Percentiles rank a stretch among this genome's conserved stretches.
These are phyloP conservation scores for Citrus mangshanensis DNA, from an alignment of 345 rosid species.

Conservation along the genomic window DNA sequence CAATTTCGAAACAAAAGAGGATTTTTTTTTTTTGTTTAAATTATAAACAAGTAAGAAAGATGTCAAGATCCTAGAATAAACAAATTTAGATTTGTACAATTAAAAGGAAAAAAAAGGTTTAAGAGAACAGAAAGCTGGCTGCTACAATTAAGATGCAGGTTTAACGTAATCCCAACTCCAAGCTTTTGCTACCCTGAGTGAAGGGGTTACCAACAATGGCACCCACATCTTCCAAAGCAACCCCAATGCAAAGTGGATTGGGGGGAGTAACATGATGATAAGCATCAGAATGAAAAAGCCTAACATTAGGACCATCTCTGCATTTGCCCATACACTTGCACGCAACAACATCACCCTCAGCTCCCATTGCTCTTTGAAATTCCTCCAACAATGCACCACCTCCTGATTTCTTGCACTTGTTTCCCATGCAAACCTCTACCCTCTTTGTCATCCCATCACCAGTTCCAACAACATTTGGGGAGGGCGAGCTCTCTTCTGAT, in stretches of 20 bases:
- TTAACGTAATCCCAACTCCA: conserved; percentile 13
- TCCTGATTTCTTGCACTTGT: conserved; percentile 68
- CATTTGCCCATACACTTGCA: conserved; percentile 87
- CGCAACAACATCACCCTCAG: conserved; percentile 47
- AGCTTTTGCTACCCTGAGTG: conserved; percentile 18
- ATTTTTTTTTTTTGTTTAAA: too few relatives aligned
- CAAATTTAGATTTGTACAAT: neutral
- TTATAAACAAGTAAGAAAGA: neutral
- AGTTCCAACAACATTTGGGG: neutral
- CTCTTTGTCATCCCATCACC: conserved; percentile 19
- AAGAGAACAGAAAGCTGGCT: neutral
- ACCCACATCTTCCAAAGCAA: conserved; percentile 62
- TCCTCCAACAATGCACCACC: conserved; percentile 48
- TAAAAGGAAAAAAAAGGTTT: neutral
- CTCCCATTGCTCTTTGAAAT: conserved; percentile 47
- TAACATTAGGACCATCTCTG: conserved; percentile 67
- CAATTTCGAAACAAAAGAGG: neutral
- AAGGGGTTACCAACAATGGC: conserved; percentile 48
- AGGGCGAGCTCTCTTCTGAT: neutral
- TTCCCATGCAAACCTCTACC: conserved; percentile 78
- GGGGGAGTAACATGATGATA: conserved; percentile 18
- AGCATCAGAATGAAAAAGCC: conserved; percentile 26
- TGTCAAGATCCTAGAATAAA: neutral
- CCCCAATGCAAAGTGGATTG: conserved; percentile 58
- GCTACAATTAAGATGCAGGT: neutral